Evolutionary conservation across 139 green algal species (phyloP), one percentile per base, ranked within the genome.

Genomic region (Tetraselmis chui): DNA sequence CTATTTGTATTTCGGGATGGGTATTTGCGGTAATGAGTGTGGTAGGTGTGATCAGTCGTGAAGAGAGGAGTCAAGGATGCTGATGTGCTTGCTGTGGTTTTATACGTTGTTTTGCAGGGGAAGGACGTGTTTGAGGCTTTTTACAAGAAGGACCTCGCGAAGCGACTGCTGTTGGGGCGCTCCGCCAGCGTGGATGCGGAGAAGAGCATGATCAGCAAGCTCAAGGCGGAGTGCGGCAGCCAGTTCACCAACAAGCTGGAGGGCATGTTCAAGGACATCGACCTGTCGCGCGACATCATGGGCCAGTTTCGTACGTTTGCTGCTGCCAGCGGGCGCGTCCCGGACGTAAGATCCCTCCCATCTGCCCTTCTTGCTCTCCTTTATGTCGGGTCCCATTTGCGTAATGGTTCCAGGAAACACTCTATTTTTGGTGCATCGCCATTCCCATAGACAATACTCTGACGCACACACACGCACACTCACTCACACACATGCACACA

Each of bases 101-200:
- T 78, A n/a, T n/a, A n/a, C n/a, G n/a, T n/a, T n/a, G n/a, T n/a
- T 29, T 28, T 78, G 30, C 91, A 98, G 92, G 97, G 96, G 82
- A 99, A 99, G 91, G 97, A 99, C 83, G 95, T 99, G 30, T 99
- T 99, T 85, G 97, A 99, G 89, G 97, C 95, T 0, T 99, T 99
- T 82, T 99, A 99, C 93, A 99, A 99, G 89, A 96, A 97, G 85
- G 95, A 99, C 84, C 90, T 99, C 30, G 94, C 97, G n/a, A 98
- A 98, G 88, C 93, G 97, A 23, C 87, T 98, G 88, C 93, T 98
- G 83, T 90, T 99, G 80, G 91, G 91, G 2, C 92, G 93, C 83
- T 94, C 84, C 77, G 91, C 93, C 18, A 94, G 84, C 67, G 92
- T 95, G 24, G 97, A 99, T 76, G 93, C 94, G 0, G 97, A 99